These are phyloP conservation scores for Lachancea meyersii DNA, from an alignment of 805 yeast genomes.

Conservation along the genomic window DNA sequence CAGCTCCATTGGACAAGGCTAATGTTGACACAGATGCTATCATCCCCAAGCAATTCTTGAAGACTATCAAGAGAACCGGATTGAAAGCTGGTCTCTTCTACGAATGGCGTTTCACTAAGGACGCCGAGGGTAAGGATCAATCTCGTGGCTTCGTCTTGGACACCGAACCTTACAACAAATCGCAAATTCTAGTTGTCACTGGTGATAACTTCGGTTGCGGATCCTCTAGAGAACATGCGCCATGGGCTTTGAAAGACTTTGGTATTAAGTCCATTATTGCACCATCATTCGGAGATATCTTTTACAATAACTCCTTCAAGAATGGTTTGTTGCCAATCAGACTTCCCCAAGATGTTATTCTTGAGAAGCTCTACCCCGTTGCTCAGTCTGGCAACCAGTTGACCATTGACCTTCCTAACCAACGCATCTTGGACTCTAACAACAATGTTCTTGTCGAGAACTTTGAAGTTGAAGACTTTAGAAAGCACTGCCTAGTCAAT, in stretches of 20 bases:
- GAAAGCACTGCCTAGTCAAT: conserved; percentile 89
- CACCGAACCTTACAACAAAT: conserved; percentile 70
- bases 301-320: conserved; percentile 94
- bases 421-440: conserved; percentile 60
- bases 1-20: conserved; percentile 92
- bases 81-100: conserved; percentile 82
- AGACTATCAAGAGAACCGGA: conserved; percentile 97
- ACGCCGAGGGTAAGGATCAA: conserved; percentile 60
- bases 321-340: conserved; percentile 93
- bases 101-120: conserved; percentile 75
- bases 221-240: conserved; percentile 98
- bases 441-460: conserved; percentile 73
- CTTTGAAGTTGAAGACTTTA: conserved; percentile 84
- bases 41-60: conserved; percentile 96
- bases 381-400: conserved; percentile 66
- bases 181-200: conserved; percentile 81
- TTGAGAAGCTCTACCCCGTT: conserved; percentile 66
- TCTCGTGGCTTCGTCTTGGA: conserved; percentile 90
- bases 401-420: conserved; percentile 80
- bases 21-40: conserved; percentile 98
- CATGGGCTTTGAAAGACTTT: conserved; percentile 98
- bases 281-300: conserved; percentile 97
- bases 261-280: conserved; percentile 95
- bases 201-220: conserved; percentile 99
- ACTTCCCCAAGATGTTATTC: conserved; percentile 71